Evolutionary conservation across 805 yeast species (phyloP).

Genomic region (Myxozyma lipomycoides): DNA sequence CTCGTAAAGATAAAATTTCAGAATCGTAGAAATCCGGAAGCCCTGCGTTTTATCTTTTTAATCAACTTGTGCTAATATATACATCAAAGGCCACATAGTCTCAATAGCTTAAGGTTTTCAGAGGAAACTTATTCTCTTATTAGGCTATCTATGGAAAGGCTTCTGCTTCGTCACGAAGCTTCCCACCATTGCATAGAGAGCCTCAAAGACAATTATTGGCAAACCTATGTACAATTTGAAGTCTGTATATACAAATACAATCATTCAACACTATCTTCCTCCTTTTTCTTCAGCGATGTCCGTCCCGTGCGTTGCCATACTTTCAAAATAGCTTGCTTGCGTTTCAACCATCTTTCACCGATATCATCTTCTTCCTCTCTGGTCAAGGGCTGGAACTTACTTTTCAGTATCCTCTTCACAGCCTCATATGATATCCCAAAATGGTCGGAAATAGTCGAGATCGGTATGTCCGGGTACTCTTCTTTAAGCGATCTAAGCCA

Average conservation of each 20-base stretch:
- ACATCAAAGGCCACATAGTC: no score
- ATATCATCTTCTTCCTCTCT: conserved; percentile 46
- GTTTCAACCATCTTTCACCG: conserved; percentile 50
- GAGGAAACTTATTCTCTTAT: no score
- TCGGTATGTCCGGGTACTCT: conserved; percentile 56
- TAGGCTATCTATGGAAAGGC: no score
- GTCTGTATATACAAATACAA: not conserved
- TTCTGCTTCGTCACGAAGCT: no score
- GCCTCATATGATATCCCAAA: conserved; percentile 79
- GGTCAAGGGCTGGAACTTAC: conserved; percentile 67
- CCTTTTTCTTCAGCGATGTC: conserved; percentile 1
- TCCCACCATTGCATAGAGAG: no score
- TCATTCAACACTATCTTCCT: not conserved
- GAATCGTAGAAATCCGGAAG: no score
- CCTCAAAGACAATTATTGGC: no score
- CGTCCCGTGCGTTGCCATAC: conserved; percentile 18
- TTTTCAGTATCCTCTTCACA: conserved; percentile 69
- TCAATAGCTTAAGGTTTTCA: no score
- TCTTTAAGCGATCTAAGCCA: conserved; percentile 55
- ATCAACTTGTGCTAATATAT: no score
- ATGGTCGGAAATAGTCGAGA: conserved; percentile 55
- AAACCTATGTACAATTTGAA: no score
- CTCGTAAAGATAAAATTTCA: not conserved
- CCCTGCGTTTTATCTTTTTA: no score
- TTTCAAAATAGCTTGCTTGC: conserved; percentile 39